These are phyloP conservation scores for Keithomyces neogunnii DNA, from an alignment of 2,329 filamentous ascomycete species.

Conservation along the genomic window DNA sequence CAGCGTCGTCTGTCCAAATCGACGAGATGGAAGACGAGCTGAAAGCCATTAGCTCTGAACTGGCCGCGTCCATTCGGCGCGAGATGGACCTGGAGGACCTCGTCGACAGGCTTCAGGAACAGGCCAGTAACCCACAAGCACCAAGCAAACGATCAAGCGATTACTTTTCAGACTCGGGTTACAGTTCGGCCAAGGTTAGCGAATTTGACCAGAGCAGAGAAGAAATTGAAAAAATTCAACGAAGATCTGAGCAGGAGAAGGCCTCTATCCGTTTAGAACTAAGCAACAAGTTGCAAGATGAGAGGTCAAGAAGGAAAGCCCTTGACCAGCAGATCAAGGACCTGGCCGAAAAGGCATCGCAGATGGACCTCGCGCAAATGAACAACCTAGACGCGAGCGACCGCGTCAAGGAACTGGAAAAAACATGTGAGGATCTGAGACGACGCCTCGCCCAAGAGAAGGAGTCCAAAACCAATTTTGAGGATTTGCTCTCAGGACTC, in stretches of 20 bases:
- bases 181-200: slow-evolving; percentile 72
- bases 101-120: slow-evolving; percentile 78
- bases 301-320: slow-evolving; percentile 64
- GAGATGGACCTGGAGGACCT: slow-evolving; percentile 97
- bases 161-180: slow-evolving; percentile 95
- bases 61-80: slow-evolving; percentile 84
- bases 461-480: slow-evolving; percentile 83
- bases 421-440: slow-evolving; percentile 70
- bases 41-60: slow-evolving; percentile 83
- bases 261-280: slow-evolving; percentile 79
- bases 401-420: slow-evolving; percentile 70
- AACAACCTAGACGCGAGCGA: slow-evolving; percentile 47
- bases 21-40: slow-evolving; percentile 92
- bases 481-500: slow-evolving; percentile 80
- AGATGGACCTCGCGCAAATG: slow-evolving; percentile 45
- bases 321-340: slow-evolving; percentile 79
- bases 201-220: slow-evolving; percentile 54
- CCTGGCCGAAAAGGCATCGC: slow-evolving; percentile 69
- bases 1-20: slow-evolving; percentile 45
- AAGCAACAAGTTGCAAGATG: slow-evolving; percentile 79
- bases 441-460: slow-evolving; percentile 78
- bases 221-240: slow-evolving; percentile 74
- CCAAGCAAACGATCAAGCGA: slow-evolving; percentile 77
- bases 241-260: slow-evolving; percentile 83
- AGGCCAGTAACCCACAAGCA: slow-evolving; percentile 51